Evolutionary conservation across 2,329 filamentous ascomycete species (phyloP).

Genomic region (Trichoderma aggressivum): DNA sequence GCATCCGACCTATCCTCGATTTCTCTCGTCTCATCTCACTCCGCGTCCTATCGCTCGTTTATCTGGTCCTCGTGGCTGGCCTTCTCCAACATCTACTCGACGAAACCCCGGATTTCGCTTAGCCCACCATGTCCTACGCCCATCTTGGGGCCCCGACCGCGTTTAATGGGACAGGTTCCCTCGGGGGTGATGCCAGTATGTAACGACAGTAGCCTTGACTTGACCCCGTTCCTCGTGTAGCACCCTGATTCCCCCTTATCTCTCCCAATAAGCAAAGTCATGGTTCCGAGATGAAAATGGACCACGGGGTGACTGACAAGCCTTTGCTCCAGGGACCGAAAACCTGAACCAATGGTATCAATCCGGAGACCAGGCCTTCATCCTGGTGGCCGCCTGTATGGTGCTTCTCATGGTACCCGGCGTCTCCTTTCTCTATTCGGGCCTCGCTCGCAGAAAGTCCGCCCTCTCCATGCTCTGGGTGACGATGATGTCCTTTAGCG

Average conservation of each 20-base stretch:
- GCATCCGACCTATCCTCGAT: slow-evolving; percentile 6
- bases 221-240: not conserved
- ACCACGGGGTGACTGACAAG: not conserved
- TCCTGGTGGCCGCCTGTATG: slow-evolving; percentile 85
- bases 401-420: slow-evolving; percentile 95
- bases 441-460: slow-evolving; percentile 94
- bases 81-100: slow-evolving; percentile 9
- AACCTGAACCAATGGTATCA: slow-evolving; percentile 97
- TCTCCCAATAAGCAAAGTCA: slow-evolving; percentile 5
- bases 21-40: slow-evolving; percentile 2
- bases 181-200: slow-evolving; percentile 78
- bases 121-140: slow-evolving; percentile 54
- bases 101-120: slow-evolving; percentile 9
- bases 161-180: slow-evolving; percentile 64
- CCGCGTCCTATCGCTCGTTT: not conserved
- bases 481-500: slow-evolving; percentile 87
- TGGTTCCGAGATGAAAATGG: not conserved
- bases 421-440: slow-evolving; percentile 95
- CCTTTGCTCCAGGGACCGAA: slow-evolving; percentile 56
- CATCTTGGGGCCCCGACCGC: slow-evolving; percentile 55
- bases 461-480: slow-evolving; percentile 97
- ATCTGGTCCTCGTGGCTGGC: slow-evolving; percentile 14
- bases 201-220: slow-evolving; percentile 15
- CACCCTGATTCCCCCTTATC: not conserved
- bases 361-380: slow-evolving; percentile 89